Percentiles rank a stretch among this genome's conserved stretches.
These are phyloP conservation scores for Neoarthrinium moseri DNA, from an alignment of 2,329 filamentous ascomycete species.

Conservation along the genomic window DNA sequence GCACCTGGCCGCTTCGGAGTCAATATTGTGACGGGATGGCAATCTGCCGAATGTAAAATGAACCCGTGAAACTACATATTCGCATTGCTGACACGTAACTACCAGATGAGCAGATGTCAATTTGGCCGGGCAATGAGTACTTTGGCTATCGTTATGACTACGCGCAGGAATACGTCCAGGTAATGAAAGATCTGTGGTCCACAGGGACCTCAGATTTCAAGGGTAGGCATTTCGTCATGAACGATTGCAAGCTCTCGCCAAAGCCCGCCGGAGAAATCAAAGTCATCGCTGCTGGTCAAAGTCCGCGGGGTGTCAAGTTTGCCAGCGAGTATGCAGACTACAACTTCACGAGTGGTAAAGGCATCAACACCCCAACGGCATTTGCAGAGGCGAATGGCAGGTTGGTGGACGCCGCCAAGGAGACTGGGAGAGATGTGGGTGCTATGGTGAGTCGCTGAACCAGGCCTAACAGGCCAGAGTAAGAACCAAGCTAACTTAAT, in stretches of 20 bases:
- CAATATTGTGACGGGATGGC: constrained; percentile 28
- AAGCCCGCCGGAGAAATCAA: constrained; percentile 12
- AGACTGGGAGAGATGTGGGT: constrained; percentile 8
- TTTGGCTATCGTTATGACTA: constrained; percentile 29
- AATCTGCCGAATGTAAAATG: constrained; percentile 22
- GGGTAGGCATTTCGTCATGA: constrained; percentile 27
- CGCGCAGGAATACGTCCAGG: constrained; percentile 26
- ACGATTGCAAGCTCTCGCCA: constrained; percentile 29
- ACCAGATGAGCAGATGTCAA: constrained; percentile 21
- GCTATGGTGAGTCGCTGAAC: constrained; percentile 6
- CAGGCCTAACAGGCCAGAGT: not conserved
- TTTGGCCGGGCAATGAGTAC: constrained; percentile 26
- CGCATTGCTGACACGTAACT: too few species aligned
- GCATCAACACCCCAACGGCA: constrained; percentile 11
- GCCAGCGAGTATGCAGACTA: constrained; percentile 28
- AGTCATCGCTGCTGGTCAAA: constrained; percentile 13
- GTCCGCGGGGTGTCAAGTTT: constrained; percentile 29
- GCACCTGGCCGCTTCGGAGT: constrained; percentile 24
- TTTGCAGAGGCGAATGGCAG: constrained; percentile 7
- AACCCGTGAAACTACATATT: not conserved
- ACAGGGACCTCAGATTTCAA: constrained; percentile 19
- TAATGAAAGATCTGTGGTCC: constrained; percentile 31
- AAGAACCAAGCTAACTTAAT: not conserved
- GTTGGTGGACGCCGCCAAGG: constrained; percentile 10
- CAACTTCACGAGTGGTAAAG: constrained; percentile 27